Base-by-base conservation (phyloP, 352 stramenopile genomes). In the Pythium vanterpoolii region DNA sequence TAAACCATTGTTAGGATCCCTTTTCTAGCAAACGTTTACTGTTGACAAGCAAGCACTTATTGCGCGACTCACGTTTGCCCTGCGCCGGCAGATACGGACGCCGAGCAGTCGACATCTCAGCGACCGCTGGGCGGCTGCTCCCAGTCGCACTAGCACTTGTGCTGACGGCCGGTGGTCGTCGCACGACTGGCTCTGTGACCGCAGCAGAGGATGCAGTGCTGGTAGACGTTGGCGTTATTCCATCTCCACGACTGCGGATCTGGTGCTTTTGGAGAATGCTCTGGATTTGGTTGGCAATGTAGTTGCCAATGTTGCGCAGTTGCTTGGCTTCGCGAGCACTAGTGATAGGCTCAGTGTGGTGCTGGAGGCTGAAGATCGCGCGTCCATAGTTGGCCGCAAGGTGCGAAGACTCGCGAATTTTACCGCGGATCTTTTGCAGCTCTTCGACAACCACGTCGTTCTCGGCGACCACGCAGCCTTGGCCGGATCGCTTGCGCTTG, bases 221-320 rank as follows among this genome's bases (percentile, higher is more conserved):
- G 2, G 59, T 28, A 8, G 40, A 14, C 9, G 61, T 1, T 24
- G 39, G 7, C 18, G 31, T 30, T 26, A 26, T 3, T 3, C 0
- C 33, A 9, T 10, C 38, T 21, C 18, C 42, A 24, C 11, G 6
- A 30, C 59, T 43, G 40, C 57, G 60, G 45, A 57, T 43, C 53
- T 64, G 62, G 36, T 76, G 60, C 50, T 76, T 86, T n/a, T 77
- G 61, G 19, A 95, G 57, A 39, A 93, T 86, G 16, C 76, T 64
- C 46, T 93, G 78, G 54, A 95, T 91, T 63, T 93, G 80, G 66
- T 91, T 91, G 45, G 81, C 81, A 56, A 95, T 76, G 70, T 91
- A 95, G 64, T 92, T 95, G 67, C 86, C 86, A 19, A 95, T 81
- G 60, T 89, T 75, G 38, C 68, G 64, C 33, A 95, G 68, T 57